Evolutionary conservation across 2,329 filamentous ascomycete species (phyloP), one percentile per base, ranked within the genome.

Genomic region (Domatiomyces catenatus): DNA sequence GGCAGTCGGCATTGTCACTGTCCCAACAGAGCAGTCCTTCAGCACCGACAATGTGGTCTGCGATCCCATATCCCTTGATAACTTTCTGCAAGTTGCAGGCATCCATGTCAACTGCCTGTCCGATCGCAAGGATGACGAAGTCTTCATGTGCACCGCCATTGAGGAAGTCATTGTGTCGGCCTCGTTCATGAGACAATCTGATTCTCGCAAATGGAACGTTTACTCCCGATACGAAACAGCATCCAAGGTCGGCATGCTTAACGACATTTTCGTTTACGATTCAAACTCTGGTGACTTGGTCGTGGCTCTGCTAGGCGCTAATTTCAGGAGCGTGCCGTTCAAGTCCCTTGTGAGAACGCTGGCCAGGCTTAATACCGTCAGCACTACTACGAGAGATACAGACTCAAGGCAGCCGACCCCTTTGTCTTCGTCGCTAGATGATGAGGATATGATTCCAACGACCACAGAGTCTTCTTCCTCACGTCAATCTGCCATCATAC

Each of bases 11-110:
- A 44, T 44, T 24, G 43, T 44, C 22, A 44, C 20, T 49, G 22
- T 54, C 24, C 44, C 28, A 39, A 12, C 46, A 46, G 32, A 47
- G 42, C 10, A 22, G 32, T 28, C 47, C 49, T 8, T 46, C 39
- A 20, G 50, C 47, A 32, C 10, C 50, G 17, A 45, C 39, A 15
- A 26, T 50, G 61, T 59, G 3, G 62, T 59, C 60, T 51, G 62
- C 0, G 62, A 66, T 46, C 47, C 59, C 0, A 54, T 56, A 24
- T 49, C 62, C 3, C 52, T 53, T 2, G 65, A 66, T 44, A 51
- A 55, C 5, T 66, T 67, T 48, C 58, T 59, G 42, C 66, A 68
- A 48, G 59, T 67, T 6, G 61, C 59, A 1, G 64, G 64, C 2
- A 59, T 66, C 7, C 60, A 53, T 26, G 58, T 61, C 15, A 65